phyloP scores from a whole-genome alignment of 2,329 filamentous ascomycete genomes.

The Pseudodiploospora longispora region DNA sequence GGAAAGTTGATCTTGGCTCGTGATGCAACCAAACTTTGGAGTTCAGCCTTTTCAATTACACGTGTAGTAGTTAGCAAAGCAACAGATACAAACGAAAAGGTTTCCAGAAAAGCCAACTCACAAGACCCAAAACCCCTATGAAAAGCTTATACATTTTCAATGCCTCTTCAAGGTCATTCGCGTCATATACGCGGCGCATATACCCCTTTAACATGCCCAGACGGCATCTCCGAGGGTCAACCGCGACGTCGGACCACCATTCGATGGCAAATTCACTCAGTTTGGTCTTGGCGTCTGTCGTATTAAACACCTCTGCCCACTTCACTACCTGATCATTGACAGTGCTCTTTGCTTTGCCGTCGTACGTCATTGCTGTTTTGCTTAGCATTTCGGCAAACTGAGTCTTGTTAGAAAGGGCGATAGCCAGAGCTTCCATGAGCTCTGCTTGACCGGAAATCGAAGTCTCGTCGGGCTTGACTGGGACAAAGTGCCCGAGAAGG shows the following conservation, averaged over 20 bases:
- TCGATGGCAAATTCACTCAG: constrained; percentile 7
- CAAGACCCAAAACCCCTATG: constrained; percentile 8
- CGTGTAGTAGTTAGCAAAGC: neutral
- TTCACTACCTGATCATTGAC: constrained; percentile 6
- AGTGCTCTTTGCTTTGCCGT: neutral
- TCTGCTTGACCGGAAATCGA: constrained; percentile 11
- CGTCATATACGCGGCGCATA: constrained; percentile 11
- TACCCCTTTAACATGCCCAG: constrained; percentile 13
- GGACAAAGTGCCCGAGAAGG: constrained; percentile 12
- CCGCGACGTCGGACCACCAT: constrained; percentile 15
- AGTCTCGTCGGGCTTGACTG: constrained; percentile 11
- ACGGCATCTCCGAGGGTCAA: constrained; percentile 11
- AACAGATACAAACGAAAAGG: neutral
- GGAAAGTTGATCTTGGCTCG: constrained; percentile 14
- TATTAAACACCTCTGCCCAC: constrained; percentile 12
- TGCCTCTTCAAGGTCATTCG: constrained; percentile 4
- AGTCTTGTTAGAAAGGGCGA: constrained; percentile 11
- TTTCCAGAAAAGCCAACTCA: constrained; percentile 1
- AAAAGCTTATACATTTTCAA: constrained; percentile 8
- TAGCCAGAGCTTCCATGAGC: constrained; percentile 15
- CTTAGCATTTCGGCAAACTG: constrained; percentile 11
- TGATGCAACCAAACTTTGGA: constrained; percentile 8
- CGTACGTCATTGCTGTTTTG: constrained; percentile 1
- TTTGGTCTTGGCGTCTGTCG: neutral
- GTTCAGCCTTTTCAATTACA: constrained; percentile 6